Base-by-base conservation (phyloP, 1,284 basidiomycete genomes). In the Exobasidium rhododendri region DNA sequence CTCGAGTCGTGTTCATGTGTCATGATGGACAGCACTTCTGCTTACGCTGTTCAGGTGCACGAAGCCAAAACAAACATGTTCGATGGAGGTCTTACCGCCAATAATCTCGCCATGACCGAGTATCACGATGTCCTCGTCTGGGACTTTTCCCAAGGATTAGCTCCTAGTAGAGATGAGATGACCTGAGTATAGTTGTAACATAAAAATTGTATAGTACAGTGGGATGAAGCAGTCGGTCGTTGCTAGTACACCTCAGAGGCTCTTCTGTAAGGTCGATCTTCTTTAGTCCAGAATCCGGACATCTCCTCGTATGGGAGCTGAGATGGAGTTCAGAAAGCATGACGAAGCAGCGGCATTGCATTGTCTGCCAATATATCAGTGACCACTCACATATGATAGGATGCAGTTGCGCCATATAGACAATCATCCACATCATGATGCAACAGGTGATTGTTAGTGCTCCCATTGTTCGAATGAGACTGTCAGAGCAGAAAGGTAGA, bases 351-450 rank as follows among this genome's bases (percentile, higher is more conserved):
- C n/a, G n/a, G n/a, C n/a, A n/a, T n/a, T n/a, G n/a, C n/a, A n/a
- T n/a, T n/a, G n/a, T n/a, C n/a, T n/a, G n/a, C n/a, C n/a, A n/a
- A n/a, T n/a, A n/a, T n/a, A n/a, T n/a, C n/a, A n/a, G n/a, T n/a
- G n/a, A n/a, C n/a, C 20, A 73, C 77, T 73, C 61, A 79, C 77
- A 71, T 64, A 79, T 77, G 58, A 79, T 63, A 14, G 76, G 77
- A 68, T 79, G 77, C 6, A 78, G 62, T 50, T 79, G 77, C 4
- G 77, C 76, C 66, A 79, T 66, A 68, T 78, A 79, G 51, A 78
- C 71, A 67, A 78, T 75, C 65, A 68, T 67, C 77, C 77, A 79
- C 77, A 79, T 79, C 29, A 77, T 65, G 59, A 75, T 78, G 71
- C 75, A 77, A 71, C 77, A 79, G 6, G 74, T 67, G 45, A 79